These are phyloP conservation scores for Leishmania major DNA, from an alignment of 208 protist genomes.

Conservation along the genomic window DNA sequence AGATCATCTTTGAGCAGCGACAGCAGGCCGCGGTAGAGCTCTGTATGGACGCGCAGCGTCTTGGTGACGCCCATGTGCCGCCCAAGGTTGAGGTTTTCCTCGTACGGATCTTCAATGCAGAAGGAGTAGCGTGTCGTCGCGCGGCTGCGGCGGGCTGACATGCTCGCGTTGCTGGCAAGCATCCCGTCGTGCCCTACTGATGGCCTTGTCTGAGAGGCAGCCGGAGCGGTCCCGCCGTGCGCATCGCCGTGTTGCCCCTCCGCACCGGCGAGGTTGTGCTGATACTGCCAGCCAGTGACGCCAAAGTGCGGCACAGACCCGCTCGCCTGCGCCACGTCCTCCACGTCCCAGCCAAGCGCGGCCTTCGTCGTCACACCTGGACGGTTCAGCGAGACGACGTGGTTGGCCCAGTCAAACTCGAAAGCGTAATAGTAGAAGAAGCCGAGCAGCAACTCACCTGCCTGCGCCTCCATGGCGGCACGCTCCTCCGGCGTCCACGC, in stretches of 20 bases:
- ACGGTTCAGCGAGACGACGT: slow-evolving; percentile 90
- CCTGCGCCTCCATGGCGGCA: slow-evolving; percentile 42
- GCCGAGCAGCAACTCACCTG: slow-evolving; percentile 81
- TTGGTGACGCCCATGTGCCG: slow-evolving; percentile 90
- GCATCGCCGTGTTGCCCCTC: background rate
- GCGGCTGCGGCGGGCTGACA: slow-evolving; percentile 26
- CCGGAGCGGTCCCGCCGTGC: slow-evolving; percentile 12
- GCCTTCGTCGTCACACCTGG: slow-evolving; percentile 79
- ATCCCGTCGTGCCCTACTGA: background rate
- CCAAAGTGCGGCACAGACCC: background rate
- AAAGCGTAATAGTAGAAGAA: slow-evolving; percentile 92
- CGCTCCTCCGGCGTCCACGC: slow-evolving; percentile 29
- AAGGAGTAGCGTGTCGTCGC: slow-evolving; percentile 70
- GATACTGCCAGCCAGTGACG: background rate
- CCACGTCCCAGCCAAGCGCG: slow-evolving; percentile 73
- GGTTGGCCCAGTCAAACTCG: slow-evolving; percentile 87
- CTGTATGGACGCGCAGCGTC: slow-evolving; percentile 77
- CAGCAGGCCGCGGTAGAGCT: slow-evolving; percentile 77
- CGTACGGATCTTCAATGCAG: slow-evolving; percentile 93
- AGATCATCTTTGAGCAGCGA: slow-evolving; percentile 81
- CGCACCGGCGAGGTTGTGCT: background rate
- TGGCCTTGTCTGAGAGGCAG: background rate
- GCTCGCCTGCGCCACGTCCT: slow-evolving; percentile 42
- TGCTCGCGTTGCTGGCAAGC: background rate
- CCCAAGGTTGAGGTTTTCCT: slow-evolving; percentile 86